Evolutionary conservation across 2,329 filamentous ascomycete species (phyloP).

Genomic region (Harringtonia lauricola): DNA sequence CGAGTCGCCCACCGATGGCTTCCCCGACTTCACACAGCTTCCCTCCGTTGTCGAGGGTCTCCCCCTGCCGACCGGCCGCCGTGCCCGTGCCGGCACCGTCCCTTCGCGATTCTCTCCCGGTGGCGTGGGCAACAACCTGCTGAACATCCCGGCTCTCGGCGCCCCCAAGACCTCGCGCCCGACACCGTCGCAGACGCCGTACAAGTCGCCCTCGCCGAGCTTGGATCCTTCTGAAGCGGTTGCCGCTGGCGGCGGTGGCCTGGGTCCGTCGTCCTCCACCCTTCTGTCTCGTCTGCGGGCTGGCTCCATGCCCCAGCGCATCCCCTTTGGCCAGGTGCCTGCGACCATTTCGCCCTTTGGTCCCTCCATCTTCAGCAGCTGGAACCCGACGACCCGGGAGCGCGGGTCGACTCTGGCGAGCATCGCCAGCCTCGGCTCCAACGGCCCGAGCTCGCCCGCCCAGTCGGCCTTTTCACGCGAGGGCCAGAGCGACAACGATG

Average conservation of each 20-base stretch:
- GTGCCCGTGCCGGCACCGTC: conserved; percentile 88
- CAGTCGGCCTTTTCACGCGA: conserved; percentile 81
- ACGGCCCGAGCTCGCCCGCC: conserved; percentile 77
- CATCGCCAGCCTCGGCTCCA: conserved; percentile 79
- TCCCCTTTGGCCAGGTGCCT: conserved; percentile 47
- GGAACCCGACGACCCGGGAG: conserved; percentile 65
- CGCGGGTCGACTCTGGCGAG: conserved; percentile 75
- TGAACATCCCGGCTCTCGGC: conserved; percentile 40
- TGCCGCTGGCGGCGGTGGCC: conserved; percentile 19
- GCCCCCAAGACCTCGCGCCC: conserved; percentile 67
- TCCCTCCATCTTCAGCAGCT: conserved; percentile 81
- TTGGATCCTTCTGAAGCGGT: no score
- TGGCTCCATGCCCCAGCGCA: conserved; percentile 86
- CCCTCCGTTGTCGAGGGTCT: conserved; percentile 55
- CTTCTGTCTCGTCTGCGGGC: conserved; percentile 78
- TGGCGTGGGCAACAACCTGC: conserved; percentile 48
- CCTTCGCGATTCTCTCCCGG: conserved; percentile 85
- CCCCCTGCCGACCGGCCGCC: conserved; percentile 56
- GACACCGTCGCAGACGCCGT: conserved; percentile 79
- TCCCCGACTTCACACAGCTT: conserved; percentile 75
- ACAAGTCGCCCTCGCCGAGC: conserved; percentile 55
- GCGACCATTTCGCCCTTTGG: conserved; percentile 63
- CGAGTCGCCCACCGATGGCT: conserved; percentile 91
- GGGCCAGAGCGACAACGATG: conserved; percentile 74
- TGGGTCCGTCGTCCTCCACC: conserved; percentile 47